These are phyloP conservation scores for Xylaria multiplex DNA, from an alignment of 2,329 filamentous ascomycete genomes.

Conservation along the genomic window DNA sequence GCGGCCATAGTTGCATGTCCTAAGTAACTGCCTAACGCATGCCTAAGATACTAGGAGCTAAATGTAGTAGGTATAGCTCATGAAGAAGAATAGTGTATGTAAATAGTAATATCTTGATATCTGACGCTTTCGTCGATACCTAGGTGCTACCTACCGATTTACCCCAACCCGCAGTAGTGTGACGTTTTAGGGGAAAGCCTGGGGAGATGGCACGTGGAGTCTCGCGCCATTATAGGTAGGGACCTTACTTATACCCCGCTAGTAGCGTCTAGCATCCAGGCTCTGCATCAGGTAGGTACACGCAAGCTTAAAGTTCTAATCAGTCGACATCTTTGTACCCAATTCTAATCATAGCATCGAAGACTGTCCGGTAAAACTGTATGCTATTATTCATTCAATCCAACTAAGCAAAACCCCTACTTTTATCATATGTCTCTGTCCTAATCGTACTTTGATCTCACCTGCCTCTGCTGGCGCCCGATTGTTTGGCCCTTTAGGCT, in stretches of 20 bases:
- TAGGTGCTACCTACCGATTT: no score
- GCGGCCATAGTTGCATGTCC: no score
- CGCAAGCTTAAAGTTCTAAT: not conserved
- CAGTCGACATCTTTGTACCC: not conserved
- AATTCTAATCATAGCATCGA: not conserved
- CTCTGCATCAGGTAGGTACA: not conserved
- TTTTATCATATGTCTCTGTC: not conserved
- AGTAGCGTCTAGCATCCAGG: not conserved
- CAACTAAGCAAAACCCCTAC: not conserved
- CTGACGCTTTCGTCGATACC: no score
- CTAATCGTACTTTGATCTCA: not conserved
- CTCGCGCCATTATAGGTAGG: not conserved
- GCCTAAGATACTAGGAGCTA: no score
- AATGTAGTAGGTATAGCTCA: no score
- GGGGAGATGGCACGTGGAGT: slow-evolving; percentile 5
- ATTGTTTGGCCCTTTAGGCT: not conserved
- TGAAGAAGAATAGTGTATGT: no score
- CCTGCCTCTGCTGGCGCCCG: not conserved
- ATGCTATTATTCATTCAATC: not conserved
- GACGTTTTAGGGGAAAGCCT: not conserved
- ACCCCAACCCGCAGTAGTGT: not conserved
- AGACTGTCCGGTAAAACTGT: not conserved
- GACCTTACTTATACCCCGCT: not conserved
- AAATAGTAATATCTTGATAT: not conserved
- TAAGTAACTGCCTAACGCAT: no score